A percentile compares a stretch with the other conserved stretches of the same genome.
Evolutionary conservation across 2,329 filamentous ascomycete genomes (phyloP).

Genomic region (Ambrosiella xylebori): DNA sequence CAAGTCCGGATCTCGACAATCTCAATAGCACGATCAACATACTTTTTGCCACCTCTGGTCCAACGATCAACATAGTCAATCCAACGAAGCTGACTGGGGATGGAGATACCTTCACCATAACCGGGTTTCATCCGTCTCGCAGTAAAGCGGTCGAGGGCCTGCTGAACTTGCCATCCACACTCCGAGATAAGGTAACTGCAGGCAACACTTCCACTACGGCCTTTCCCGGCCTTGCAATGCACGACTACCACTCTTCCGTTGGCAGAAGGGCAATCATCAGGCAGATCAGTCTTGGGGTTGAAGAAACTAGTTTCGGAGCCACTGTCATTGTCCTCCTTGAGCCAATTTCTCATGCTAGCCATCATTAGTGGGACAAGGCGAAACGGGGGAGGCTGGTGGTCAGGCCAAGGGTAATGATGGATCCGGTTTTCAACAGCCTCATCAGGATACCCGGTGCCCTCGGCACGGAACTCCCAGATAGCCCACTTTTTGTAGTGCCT

Average conservation of each 20-base stretch:
- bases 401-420: conserved; percentile 87
- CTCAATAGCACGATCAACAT: conserved; percentile 68
- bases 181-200: conserved; percentile 85
- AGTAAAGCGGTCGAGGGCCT: conserved; percentile 45
- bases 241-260: conserved; percentile 53
- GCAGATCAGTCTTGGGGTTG: conserved; percentile 2
- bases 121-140: conserved; percentile 73
- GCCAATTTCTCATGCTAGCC: conserved; percentile 83
- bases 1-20: conserved; percentile 79
- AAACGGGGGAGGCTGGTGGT: conserved; percentile 94
- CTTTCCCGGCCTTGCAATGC: conserved; percentile 95
- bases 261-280: conserved; percentile 9
- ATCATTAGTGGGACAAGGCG: conserved; percentile 73
- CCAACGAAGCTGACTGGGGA: conserved; percentile 81
- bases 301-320: not conserved
- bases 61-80: conserved; percentile 78
- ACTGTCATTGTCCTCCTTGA: conserved; percentile 28
- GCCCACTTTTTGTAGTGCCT: conserved; percentile 76
- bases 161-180: conserved; percentile 42
- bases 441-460: conserved; percentile 91
- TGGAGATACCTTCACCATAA: conserved; percentile 80
- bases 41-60: conserved; percentile 57
- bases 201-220: conserved; percentile 71
- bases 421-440: conserved; percentile 71
- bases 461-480: conserved; percentile 95